phyloP scores from a whole-genome alignment of 2,329 filamentous ascomycete species.

The Onygenales sp. region DNA sequence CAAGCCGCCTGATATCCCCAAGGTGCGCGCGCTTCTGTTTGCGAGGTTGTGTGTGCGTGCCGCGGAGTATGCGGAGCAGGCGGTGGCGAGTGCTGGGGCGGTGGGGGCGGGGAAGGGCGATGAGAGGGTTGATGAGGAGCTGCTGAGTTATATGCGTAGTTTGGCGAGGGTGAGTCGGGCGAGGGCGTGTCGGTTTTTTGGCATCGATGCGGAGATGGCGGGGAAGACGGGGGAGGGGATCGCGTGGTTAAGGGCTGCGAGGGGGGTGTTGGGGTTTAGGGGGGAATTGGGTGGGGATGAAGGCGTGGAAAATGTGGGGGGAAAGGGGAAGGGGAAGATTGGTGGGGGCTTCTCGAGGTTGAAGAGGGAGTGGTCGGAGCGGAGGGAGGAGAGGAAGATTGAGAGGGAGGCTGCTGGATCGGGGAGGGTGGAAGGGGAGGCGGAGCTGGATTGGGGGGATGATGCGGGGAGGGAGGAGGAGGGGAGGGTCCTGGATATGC shows the following conservation, averaged over 20 bases:
- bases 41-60: conserved; percentile 80
- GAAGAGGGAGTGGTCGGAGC: conserved; percentile 66
- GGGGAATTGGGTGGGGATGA: conserved; percentile 31
- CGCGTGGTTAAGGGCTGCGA: conserved; percentile 73
- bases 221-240: conserved; percentile 77
- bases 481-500: conserved; percentile 71
- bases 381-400: conserved; percentile 67
- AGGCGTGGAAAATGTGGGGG: conserved; percentile 25
- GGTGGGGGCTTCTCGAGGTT: conserved; percentile 40
- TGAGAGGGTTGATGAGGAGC: conserved; percentile 50
- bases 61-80: conserved; percentile 74
- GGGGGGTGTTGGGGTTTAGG: conserved; percentile 60
- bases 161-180: conserved; percentile 66
- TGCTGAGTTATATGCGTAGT: conserved; percentile 67
- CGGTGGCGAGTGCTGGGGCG: conserved; percentile 43
- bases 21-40: conserved; percentile 80
- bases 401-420: conserved; percentile 51
- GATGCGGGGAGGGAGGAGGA: conserved; percentile 84
- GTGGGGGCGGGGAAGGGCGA: conserved; percentile 19
- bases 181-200: conserved; percentile 83
- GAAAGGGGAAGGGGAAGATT: conserved; percentile 19
- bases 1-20: conserved; percentile 74
- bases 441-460: conserved; percentile 43
- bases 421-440: conserved; percentile 19
- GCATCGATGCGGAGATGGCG: conserved; percentile 74